Percentiles rank a stretch among this genome's conserved stretches.
phyloP scores from a whole-genome alignment of 2,329 filamentous ascomycete species.

The Sarocladium brachiariae region DNA sequence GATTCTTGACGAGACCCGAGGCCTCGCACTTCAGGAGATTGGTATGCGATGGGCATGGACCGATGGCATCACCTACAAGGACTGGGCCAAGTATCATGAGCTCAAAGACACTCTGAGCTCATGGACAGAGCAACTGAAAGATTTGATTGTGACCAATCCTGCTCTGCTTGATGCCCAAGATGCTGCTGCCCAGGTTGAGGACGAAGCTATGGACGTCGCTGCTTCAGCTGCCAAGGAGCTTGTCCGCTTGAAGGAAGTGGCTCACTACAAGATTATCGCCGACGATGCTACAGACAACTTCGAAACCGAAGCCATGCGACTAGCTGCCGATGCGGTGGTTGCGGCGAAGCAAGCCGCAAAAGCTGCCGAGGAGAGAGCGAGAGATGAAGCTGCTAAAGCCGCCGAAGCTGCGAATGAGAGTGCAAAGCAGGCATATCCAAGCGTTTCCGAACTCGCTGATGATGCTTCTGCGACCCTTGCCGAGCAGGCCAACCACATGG shows the following conservation, averaged over 20 bases:
- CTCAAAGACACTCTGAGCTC: conserved; percentile 75
- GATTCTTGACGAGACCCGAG: conserved; percentile 75
- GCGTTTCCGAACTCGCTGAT: conserved; percentile 11
- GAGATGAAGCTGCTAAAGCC: conserved; percentile 23
- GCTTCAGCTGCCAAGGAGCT: conserved; percentile 75
- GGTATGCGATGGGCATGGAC: conserved; percentile 95
- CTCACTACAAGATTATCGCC: conserved; percentile 73
- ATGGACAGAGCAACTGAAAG: conserved; percentile 77
- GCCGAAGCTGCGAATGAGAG: conserved; percentile 17
- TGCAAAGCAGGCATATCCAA: conserved; percentile 10
- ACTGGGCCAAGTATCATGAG: conserved; percentile 92
- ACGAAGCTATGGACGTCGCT: conserved; percentile 72
- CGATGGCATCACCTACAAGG: conserved; percentile 91
- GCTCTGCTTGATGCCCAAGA: conserved; percentile 62
- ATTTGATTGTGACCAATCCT: conserved; percentile 67
- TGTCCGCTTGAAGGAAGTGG: conserved; percentile 72
- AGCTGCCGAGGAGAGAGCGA: conserved; percentile 27
- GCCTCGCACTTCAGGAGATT: conserved; percentile 82
- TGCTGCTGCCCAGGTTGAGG: conserved; percentile 63
- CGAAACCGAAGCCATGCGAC: conserved; percentile 56
- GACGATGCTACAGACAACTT: conserved; percentile 74
- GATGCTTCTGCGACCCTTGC: conserved; percentile 12
- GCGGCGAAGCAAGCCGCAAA: conserved; percentile 14
- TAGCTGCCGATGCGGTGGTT: conserved; percentile 42
- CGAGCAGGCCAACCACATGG: neutral